phyloP scores from a whole-genome alignment of 2,329 filamentous ascomycete species.

The Aureobasidium sp. region DNA sequence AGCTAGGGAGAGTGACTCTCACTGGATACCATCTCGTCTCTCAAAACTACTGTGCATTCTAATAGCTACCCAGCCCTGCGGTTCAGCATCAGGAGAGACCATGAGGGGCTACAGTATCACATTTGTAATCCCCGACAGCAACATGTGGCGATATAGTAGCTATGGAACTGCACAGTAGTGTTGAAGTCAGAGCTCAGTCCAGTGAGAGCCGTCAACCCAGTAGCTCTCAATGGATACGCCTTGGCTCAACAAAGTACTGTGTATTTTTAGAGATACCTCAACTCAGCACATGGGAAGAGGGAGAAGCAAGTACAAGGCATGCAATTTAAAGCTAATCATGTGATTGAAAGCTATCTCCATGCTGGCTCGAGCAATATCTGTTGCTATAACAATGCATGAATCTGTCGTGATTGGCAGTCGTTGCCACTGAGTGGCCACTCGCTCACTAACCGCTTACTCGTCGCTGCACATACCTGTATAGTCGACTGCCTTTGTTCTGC shows the following conservation, averaged over 20 bases:
- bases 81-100: too few species aligned
- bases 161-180: too few species aligned
- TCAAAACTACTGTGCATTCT: not conserved
- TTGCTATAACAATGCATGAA: not conserved
- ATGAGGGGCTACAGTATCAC: too few species aligned
- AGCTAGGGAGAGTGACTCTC: not conserved
- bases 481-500: not conserved
- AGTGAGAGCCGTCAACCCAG: too few species aligned
- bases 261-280: too few species aligned
- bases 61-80: not conserved
- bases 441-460: not conserved
- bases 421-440: not conserved
- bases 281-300: not conserved
- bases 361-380: not conserved
- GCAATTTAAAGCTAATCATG: not conserved
- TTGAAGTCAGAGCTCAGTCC: too few species aligned
- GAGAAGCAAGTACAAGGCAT: not conserved
- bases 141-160: too few species aligned
- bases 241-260: too few species aligned
- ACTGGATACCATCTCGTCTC: not conserved
- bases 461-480: not conserved
- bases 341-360: not conserved
- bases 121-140: too few species aligned
- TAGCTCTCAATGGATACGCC: too few species aligned
- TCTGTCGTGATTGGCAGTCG: not conserved